Conservation (phyloP, 169 alveolate species). For the Fabrea salina region DNA sequence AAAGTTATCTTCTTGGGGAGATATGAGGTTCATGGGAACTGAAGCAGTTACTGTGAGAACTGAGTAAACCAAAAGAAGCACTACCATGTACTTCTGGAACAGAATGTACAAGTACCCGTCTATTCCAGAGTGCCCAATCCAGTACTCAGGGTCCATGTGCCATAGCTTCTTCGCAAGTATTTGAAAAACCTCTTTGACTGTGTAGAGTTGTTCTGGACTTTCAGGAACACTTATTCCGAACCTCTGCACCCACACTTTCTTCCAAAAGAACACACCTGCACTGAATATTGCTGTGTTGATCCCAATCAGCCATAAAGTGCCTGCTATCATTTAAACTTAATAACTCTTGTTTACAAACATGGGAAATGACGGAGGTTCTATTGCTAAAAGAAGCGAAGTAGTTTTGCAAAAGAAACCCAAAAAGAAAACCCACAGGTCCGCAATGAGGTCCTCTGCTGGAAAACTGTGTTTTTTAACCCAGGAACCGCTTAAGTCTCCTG, state of each 20-base stretch:
- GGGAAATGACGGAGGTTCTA: constrained; percentile 36
- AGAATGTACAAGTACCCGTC: constrained; percentile 58
- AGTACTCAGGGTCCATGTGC: constrained; percentile 42
- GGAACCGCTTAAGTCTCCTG: constrained; percentile 23
- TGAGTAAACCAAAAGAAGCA: constrained; percentile 35
- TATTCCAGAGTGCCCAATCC: constrained; percentile 43
- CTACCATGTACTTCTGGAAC: constrained; percentile 46
- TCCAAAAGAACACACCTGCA: not conserved
- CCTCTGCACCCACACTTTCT: not conserved
- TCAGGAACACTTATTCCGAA: constrained; percentile 25
- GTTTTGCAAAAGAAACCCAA: not conserved
- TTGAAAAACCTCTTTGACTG: not conserved
- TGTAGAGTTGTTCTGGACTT: not conserved
- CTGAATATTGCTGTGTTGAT: constrained; percentile 14
- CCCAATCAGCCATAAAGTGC: constrained; percentile 19
- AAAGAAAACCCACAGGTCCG: not conserved
- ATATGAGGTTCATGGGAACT: constrained; percentile 29
- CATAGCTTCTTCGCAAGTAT: not conserved
- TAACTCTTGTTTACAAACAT: constrained; percentile 4
- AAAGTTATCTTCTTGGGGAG: constrained; percentile 22
- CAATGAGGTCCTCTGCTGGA: not conserved
- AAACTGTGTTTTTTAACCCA: constrained; percentile 4
- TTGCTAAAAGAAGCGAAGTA: constrained; percentile 29
- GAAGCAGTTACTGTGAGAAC: constrained; percentile 39
- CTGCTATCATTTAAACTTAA: constrained; percentile 29